Percentiles rank a stretch among this genome's conserved stretches.
Conservation (phyloP, 257 asterid species). For the Solanum arcanum region DNA sequence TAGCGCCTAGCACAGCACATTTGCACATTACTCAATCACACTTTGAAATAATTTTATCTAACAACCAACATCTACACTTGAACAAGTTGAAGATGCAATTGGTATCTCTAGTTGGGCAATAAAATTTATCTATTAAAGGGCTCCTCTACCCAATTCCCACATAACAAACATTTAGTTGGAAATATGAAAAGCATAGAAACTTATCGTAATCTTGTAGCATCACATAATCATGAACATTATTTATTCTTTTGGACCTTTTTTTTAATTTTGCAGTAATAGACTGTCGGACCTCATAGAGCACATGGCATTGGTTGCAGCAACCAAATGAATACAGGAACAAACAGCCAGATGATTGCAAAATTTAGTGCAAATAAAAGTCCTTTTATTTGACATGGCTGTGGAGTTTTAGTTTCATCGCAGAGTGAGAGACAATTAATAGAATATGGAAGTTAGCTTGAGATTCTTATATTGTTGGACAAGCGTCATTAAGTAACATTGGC, state of each 20-base stretch:
- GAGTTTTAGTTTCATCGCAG: neutral
- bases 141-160: neutral
- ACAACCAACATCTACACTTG: neutral
- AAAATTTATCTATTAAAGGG: too few relatives aligned
- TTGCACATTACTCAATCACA: neutral
- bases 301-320: slow-evolving; percentile 85
- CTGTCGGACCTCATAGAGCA: slow-evolving; percentile 89
- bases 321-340: slow-evolving; percentile 12
- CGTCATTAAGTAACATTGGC: neutral
- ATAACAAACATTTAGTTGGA: neutral
- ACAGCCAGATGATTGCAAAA: neutral
- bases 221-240: neutral
- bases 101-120: neutral
- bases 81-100: neutral
- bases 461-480: neutral
- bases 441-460: neutral
- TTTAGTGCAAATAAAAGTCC: neutral
- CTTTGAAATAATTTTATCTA: too few relatives aligned
- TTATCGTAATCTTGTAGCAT: neutral
- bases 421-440: neutral
- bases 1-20: neutral
- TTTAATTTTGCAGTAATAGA: slow-evolving; percentile 38
- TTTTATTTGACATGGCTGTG: neutral
- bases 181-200: neutral
- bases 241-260: neutral